Evolutionary conservation across 2,329 filamentous ascomycete genomes (phyloP), one percentile per base, ranked within the genome.

Genomic region (Aschersonia sp.): DNA sequence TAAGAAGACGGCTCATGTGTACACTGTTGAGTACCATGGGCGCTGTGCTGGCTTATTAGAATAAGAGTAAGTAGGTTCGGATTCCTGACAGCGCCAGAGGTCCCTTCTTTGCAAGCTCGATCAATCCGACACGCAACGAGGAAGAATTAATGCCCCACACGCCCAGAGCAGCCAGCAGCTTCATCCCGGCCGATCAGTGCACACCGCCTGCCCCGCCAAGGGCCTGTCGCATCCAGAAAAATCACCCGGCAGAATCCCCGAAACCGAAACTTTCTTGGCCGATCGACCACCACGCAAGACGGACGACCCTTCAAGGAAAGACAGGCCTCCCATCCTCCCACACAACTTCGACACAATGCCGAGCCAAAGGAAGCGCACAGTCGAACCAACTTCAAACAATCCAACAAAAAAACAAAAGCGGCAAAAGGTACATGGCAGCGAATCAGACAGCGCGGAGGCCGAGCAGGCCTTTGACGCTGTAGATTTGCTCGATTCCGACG

Each of bases 401-500:
- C 73, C 73, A 0, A 62, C 63, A 29, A 79, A 78, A 64, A 76
- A 69, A 58, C 64, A 78, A 66, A 76, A 68, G 60, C 60, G 62
- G 45, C 68, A 69, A 50, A 55, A 49, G 44, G 47, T 68, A 48
- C 75, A 76, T 60, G 65, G 75, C 60, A 76, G 72, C 65, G 70
- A 71, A 49, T 72, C 69, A n/a, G 72, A 69, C 39, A 51, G 48
- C 47, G 61, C 63, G n/a, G 65, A 66, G 7, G 58, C 65, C 5
- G 61, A 63, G 32, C 57, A 68, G 45, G 64, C 66, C 46, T 75
- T 76, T 57, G 61, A 68, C 32, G 68, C 73, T 2, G 71, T 76
- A 51, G 69, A 76, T 53, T 63, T 78, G 12, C 65, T 76, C 45
- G 74, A 77, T 57, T 77, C 73, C 5, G 75, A 79, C 54, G 74